Evolutionary conservation across 179 eudicot genomes (phyloP).

Genomic region (Carnegiea gigantea): DNA sequence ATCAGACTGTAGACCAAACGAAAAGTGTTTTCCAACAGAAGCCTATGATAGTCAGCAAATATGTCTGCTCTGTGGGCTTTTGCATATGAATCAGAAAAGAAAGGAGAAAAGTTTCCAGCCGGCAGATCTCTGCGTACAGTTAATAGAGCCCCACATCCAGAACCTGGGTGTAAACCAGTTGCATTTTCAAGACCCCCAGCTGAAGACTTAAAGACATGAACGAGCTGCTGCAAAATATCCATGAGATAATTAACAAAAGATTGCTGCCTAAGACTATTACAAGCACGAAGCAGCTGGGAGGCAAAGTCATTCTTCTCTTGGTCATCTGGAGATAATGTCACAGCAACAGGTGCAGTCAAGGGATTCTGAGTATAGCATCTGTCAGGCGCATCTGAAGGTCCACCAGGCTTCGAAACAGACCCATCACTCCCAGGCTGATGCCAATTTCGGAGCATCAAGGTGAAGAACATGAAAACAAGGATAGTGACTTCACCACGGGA

Average conservation of each 20-base stretch:
- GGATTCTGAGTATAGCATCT: slow-evolving; percentile 46
- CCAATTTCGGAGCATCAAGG: slow-evolving; percentile 98
- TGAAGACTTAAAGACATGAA: slow-evolving; percentile 83
- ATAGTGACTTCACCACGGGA: slow-evolving; percentile 85
- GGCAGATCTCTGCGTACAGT: slow-evolving; percentile 95
- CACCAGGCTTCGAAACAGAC: slow-evolving; percentile 63
- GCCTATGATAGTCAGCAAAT: slow-evolving; percentile 93
- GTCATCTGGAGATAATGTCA: slow-evolving; percentile 50
- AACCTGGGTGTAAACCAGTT: slow-evolving; percentile 61
- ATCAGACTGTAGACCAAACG: slow-evolving; percentile 90
- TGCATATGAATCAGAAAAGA: slow-evolving; percentile 97
- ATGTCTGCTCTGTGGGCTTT: slow-evolving; percentile 85
- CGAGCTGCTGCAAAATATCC: slow-evolving; percentile 98
- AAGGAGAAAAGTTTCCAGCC: slow-evolving; percentile 96
- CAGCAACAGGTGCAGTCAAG: slow-evolving; percentile 37
- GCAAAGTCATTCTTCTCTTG: slow-evolving; percentile 80
- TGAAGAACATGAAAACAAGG: slow-evolving; percentile 95
- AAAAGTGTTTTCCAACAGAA: slow-evolving; percentile 88
- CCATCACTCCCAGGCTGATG: slow-evolving; percentile 94
- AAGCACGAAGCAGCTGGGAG: slow-evolving; percentile 80
- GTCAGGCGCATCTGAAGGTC: slow-evolving; percentile 64
- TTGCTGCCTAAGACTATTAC: slow-evolving; percentile 89
- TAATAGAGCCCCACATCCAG: slow-evolving; percentile 93
- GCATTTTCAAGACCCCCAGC: slow-evolving; percentile 55
- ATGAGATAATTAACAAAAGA: slow-evolving; percentile 83